Evolutionary conservation across 495 filamentous ascomycete genomes (phyloP), one percentile per base, ranked within the genome.

Genomic region (Trichoderma reesei): DNA sequence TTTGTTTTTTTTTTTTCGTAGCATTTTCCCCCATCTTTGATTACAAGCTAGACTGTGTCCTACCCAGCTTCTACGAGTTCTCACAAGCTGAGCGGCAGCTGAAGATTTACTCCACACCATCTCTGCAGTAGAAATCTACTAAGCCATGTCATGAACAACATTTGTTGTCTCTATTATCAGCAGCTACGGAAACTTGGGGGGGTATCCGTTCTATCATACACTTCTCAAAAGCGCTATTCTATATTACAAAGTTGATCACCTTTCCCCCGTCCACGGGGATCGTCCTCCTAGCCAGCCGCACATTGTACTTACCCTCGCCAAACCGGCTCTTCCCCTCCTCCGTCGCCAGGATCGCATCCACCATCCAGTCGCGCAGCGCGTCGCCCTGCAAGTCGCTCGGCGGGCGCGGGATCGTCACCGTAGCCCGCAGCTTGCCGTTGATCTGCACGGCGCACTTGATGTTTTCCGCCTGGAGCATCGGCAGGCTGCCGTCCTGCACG

Each of bases 351-450:
- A 79, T 76, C 66, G 80, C 80, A 38, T 67, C 74, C 11, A 88
- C 74, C n/a, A 91, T 74, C 79, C 82, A 88, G 9, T 82, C 75
- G 65, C 80, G 77, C 62, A 82, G 65, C 65, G 65, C 70, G 1
- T 70, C 68, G 8, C 61, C 70, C 5, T 68, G 59, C 33, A 82
- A 62, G 13, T 65, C 67, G 1, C 61, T 65, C 18, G 76, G 68
- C 38, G 75, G 73, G 39, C 63, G 69, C 33, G 76, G 72, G 39
- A 91, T 85, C 10, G 88, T 80, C 18, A 86, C 78, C 11, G 79
- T 83, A 65, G 88, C 86, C 60, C 82, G 82, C 66, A 88, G 66
- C 72, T 86, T 91, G 7, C 91, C 91, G 68, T 94, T 89, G 26
- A 95, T 79, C 67, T 89, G 86, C 18, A 96, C 85, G 16, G 85